Evolutionary conservation across 1,284 basidiomycete species (phyloP), one percentile per base, ranked within the genome.

Genomic region (Marasmius fiardii): DNA sequence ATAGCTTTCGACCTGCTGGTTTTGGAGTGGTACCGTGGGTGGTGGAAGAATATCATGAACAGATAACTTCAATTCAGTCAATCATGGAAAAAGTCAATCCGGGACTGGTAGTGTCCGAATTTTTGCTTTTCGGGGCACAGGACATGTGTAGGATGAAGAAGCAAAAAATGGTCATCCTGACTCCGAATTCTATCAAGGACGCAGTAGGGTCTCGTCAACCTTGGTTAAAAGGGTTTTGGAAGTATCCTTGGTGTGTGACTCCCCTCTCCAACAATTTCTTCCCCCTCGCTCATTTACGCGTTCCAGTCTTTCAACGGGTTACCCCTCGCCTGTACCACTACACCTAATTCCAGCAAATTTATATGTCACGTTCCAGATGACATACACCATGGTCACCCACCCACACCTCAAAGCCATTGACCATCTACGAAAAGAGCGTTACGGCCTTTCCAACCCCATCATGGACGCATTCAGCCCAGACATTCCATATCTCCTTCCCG

Each of bases 151-250:
- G 41, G 20, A 43, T 43, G 14, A 14, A 43, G n/a, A 43, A 41
- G 10, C n/a, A 48, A 35, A 41, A 47, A 21, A 50, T 48, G 23
- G 33, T 52, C 2, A 45, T 58, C 16, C 37, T 58, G 18, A 48
- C 50, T 12, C 53, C 57, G 18, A 58, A 55, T 33, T 52, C 57
- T 11, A 37, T 44, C 49, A 58, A 55, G 47, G 57, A 58, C 33
- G 16, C 52, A 3, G 37, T 53, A 20, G 39, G 43, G 28, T 33
- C 49, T 26, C 39, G 26, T 41, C 53, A 58, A 41, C 56, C 56
- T 23, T 26, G 26, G 26, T 20, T 39, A 7, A 24, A 24, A 18
- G 45, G 34, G 8, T 34, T 58, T 5, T 55, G 53, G 57, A 58
- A 55, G 33, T 53, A 43, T 53, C 57, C 57, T 50, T 53, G 50